Conservation (phyloP, 1,284 basidiomycete species). For the Rhodotorula sp. region DNA sequence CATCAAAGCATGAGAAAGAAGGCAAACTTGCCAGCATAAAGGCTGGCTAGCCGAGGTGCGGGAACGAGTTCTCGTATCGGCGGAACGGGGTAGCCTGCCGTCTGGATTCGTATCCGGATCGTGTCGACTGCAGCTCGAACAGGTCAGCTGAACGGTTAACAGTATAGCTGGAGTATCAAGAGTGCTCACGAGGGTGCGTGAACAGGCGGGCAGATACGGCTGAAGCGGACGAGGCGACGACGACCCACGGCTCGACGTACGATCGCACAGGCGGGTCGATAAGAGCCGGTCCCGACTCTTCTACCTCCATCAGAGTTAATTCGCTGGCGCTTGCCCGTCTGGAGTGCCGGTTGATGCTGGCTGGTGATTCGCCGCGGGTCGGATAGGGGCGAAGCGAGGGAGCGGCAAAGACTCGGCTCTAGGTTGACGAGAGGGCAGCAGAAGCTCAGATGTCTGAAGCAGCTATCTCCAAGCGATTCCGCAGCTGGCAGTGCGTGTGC, state of each 20-base stretch:
- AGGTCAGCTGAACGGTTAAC: no score
- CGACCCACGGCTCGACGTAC: conserved; percentile 37
- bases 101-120: conserved; percentile 41
- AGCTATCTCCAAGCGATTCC: no score
- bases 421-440: no score
- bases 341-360: no score
- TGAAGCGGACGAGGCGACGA: conserved; percentile 36
- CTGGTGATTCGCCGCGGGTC: no score
- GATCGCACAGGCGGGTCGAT: neutral
- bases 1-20: no score
- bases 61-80: conserved; percentile 37
- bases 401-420: no score
- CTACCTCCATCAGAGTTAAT: conserved; percentile 4
- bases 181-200: conserved; percentile 41
- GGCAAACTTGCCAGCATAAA: conserved; percentile 34
- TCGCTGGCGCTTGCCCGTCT: no score
- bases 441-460: no score
- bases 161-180: neutral
- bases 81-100: conserved; percentile 38
- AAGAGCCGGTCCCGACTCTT: neutral
- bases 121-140: conserved; percentile 36
- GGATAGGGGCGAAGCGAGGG: no score
- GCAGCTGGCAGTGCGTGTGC: no score
- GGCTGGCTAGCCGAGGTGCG: conserved; percentile 23
- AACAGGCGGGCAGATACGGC: conserved; percentile 35